Evolutionary conservation across 2,329 filamentous ascomycete species (phyloP).

Genomic region (Phyllosticta citrichinensis): DNA sequence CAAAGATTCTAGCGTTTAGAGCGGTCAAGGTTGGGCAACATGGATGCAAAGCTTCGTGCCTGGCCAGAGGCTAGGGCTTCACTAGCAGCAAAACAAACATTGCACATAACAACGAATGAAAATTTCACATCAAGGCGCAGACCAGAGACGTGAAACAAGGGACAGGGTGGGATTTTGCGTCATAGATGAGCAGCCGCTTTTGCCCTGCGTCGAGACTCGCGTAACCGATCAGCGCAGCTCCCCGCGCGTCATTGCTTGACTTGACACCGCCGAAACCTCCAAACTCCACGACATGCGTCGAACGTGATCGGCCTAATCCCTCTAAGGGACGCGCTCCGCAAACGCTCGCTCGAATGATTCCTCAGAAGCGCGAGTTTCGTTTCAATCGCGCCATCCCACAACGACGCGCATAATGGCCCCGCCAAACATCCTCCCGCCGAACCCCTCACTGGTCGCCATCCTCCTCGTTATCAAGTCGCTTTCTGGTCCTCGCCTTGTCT

Average conservation of each 20-base stretch:
- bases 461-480: slow-evolving; percentile 28
- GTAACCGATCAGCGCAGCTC: not conserved
- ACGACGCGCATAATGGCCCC: slow-evolving; percentile 1
- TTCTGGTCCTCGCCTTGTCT: slow-evolving; percentile 30
- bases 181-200: not conserved
- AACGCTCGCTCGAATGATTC: not conserved
- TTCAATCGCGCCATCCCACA: not conserved
- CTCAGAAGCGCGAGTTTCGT: not conserved
- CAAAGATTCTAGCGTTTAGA: not conserved
- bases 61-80: not conserved
- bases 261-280: not conserved
- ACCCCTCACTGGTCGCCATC: slow-evolving; percentile 26
- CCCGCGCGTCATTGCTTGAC: not conserved
- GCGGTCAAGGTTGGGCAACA: not conserved
- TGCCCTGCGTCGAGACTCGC: not conserved
- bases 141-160: too few species aligned
- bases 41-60: not conserved
- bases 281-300: not conserved
- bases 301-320: not conserved
- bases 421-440: slow-evolving; percentile 12
- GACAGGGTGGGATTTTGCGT: not conserved
- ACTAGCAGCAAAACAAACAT: not conserved
- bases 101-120: not conserved
- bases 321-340: not conserved
- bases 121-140: not conserved